Base-by-base conservation (phyloP, 2,329 filamentous ascomycete genomes). In the Dactylellina sp. region DNA sequence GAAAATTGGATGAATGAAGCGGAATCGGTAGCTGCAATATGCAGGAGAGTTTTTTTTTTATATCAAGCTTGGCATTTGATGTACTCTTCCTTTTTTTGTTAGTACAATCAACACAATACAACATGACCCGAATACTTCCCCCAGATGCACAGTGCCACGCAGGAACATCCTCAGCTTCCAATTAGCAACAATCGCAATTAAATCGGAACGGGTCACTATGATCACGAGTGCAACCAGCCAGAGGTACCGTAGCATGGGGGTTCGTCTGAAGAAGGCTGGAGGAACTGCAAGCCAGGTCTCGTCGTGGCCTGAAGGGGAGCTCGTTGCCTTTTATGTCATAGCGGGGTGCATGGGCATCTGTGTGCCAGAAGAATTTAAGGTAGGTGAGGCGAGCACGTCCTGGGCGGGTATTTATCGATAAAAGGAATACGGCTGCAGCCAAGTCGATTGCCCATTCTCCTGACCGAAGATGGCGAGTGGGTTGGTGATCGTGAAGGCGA, bases 381-480 rank as follows among this genome's bases (percentile, higher is more conserved):
- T 60, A 49, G 39, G 53, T 60, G 53, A 60, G 68, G 60, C 53
- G 60, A 72, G 32, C 60, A 56, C 50, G 28, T 60, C 55, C 60
- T 55, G 60, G 60, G 68, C 68, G 68, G 68, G 60, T 72, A 64
- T 72, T 72, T 72, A 72, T 72, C 68, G 68, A 72, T 72, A 72
- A 72, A 72, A 49, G 28, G 37, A 35, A 57, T 32, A 56, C 49
- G 42, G 46, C 56, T 63, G 59, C 59, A 52, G 59, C 62, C 46
- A 66, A 66, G 42, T 42, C 16, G 22, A 49, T 49, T 25, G 49
- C 16, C 52, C 44, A 42, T 47, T 35, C 42, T 66, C 42, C 53
- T 59, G 52, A n/a, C n/a, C 53, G 39, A 50, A 66, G 55, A 49
- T 44, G 44, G 28, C 35, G n/a, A n/a, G n/a, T n/a, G n/a, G n/a